Base-by-base conservation (phyloP, 208 protist species). In the Novymonas esmeraldas region DNA sequence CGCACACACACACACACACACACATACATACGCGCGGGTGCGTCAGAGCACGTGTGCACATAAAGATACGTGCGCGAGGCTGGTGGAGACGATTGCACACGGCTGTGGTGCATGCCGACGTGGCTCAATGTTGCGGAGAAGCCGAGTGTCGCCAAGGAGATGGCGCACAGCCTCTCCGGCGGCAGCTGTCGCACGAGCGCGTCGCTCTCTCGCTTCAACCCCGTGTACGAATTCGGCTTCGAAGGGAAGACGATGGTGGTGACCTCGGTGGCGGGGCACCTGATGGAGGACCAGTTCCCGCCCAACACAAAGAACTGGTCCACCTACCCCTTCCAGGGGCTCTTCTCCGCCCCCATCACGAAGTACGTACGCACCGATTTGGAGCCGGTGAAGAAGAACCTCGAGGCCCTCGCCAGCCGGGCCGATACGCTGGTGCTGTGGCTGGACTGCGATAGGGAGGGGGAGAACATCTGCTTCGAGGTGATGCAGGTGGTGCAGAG, bases 391-490 rank as follows among this genome's bases (percentile, higher is more conserved):
- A 55, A 90, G 61, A 29, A 64, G 3, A 99, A 97, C 67, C 57
- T 97, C 34, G 75, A 90, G 69, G 39, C 52, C 6, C 78, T 95
- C 28, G 86, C 85, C 2, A 71, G 69, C 22, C 85, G 86, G 11
- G 81, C 84, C 26, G 68, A 86, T 55, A 71, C 82, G 54, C 78
- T 99, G n/a, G 85, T 98, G 18, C 79, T 98, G 48, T 98, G 94
- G 89, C 87, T 99, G 11, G 98, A 99, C 70, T 99, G 96, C 67
- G 98, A 99, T 69, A 79, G 96, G 6, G 98, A 99, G 64, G 98
- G 98, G 5, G 97, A 99, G 76, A 99, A 99, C 79, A 99, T 99
- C 66, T 98, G 94, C 71, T 99, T 99, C 71, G 98, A 99, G 82
- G 95, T 99, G 28, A 72, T 98, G 9, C 62, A 90, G 34, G 79